Evolutionary conservation across 2,329 filamentous ascomycete species (phyloP).

Genomic region (Endothia cerciana): DNA sequence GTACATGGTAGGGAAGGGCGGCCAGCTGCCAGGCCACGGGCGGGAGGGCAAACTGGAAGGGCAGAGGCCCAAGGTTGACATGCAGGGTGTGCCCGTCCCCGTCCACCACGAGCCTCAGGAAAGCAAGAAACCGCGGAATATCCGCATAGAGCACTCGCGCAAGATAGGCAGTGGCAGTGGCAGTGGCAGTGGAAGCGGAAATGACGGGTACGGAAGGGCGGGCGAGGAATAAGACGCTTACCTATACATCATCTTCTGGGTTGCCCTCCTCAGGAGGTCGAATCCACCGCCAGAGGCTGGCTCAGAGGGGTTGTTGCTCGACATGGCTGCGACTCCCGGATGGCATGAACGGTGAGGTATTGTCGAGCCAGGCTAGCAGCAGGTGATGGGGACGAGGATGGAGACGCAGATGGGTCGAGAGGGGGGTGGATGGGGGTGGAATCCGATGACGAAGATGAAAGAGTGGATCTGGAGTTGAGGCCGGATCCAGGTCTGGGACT

Average conservation of each 20-base stretch:
- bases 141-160: neutral
- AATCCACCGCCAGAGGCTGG: conserved; percentile 50
- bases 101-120: neutral
- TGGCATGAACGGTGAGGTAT: conserved; percentile 1
- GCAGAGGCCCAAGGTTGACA: conserved; percentile 2
- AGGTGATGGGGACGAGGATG: neutral
- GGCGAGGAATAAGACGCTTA: conserved; percentile 41
- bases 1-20: neutral
- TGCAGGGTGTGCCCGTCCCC: conserved; percentile 6
- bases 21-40: conserved; percentile 17
- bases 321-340: conserved; percentile 43
- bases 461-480: neutral
- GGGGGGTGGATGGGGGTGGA: neutral
- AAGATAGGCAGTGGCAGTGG: neutral
- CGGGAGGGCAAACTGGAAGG: neutral
- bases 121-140: neutral
- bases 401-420: conserved; percentile 9
- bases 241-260: conserved; percentile 66
- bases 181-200: neutral
- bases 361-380: conserved; percentile 2
- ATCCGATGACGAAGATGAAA: conserved; percentile 7
- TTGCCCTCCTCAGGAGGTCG: conserved; percentile 62
- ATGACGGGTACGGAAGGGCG: neutral
- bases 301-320: conserved; percentile 48
- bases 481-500: conserved; percentile 1